Base-by-base conservation (phyloP, 257 asterid genomes). In the Lavandula angustifolia region DNA sequence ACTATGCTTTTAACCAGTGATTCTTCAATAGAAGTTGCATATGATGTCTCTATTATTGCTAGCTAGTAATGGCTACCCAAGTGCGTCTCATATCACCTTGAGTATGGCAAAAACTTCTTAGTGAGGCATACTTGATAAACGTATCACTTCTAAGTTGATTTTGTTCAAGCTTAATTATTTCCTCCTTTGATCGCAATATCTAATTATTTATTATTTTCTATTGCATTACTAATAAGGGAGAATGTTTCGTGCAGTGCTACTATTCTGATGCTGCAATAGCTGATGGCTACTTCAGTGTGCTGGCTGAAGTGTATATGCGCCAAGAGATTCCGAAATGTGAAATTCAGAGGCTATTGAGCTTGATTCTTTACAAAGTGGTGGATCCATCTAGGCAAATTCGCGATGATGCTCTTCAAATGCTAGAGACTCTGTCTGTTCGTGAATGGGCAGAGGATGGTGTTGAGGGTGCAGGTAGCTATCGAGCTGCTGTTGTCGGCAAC, bases 261-360 rank as follows among this genome's bases (percentile, higher is more conserved):
- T 80, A 87, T 76, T 94, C 97, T 17, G 99, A 94, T 67, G 95
- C 97, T 75, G 95, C 97, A 37, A 90, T 94, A 72, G 99, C 97
- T 50, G 97, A 94, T 84, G 99, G 99, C 64, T 94, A 94, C 86
- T 94, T 94, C 79, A 90, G 99, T 58, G 99, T 94, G 74, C 81
- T 94, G 75, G 99, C 99, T 60, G 99, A 94, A 83, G 99, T 94
- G 48, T 94, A 94, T 87, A 94, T 94, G 99, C 97, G 96, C 37
- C 96, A 87, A 67, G 97, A 90, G 87, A 86, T 90, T 73, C 96
- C 99, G 58, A 89, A 87, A 86, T 94, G 99, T 75, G 99, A 94
- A 82, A 90, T 90, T 60, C 99, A 94, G 79, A 88, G 99, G 65
- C 84, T 94, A 6, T 73, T 94, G 71, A 94, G 99, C 82, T 79